Base-by-base conservation (phyloP, 2,329 filamentous ascomycete genomes). In the Aspergillus flavus region DNA sequence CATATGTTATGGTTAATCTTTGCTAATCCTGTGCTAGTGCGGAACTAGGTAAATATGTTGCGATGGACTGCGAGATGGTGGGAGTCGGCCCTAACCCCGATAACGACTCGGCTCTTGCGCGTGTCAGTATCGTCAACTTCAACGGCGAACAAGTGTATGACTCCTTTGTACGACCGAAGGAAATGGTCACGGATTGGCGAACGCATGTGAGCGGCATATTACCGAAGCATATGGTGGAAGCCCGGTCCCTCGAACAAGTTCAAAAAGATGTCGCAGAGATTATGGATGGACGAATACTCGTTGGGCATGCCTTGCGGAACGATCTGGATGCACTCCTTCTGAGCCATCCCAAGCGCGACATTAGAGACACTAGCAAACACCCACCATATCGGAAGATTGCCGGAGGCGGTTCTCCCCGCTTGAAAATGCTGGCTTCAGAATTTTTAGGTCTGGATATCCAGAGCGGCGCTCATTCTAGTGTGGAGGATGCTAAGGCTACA, bases 31-130 rank as follows among this genome's bases (percentile, higher is more conserved):
- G 74, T 66, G 77, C 81, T 28, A 86, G 84, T 6, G 80, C 90
- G 41, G 87, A 93, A 59, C 81, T 94, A 23, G 95, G 94, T 58
- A 96, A 95, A 83, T 99, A 96, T 76, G 81, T 99, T 48, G 91
- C 92, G 23, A 87, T 99, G 54, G 95, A 99, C 81, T 99, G 95
- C 78, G 95, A 99, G 80, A 99, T 99, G 95, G 95, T 99, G 30
- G 95, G 94, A 55, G 87, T 96, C 0, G 86, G 87, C 1, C 80
- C 79, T 3, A 77, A 81, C 78, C 87, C 86, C 3, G 87, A 87
- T 57, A 86, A 87, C 26, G 84, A 89, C 73, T 93, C 92, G 41
- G 89, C 88, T 0, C 86, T 99, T 52, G 95, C 95, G 1, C 87
- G 95, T 54, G 92, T 94, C 61, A 96, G 92, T 73, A 82, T 96